Evolutionary conservation across 768 basidiomycete species (phyloP).

Genomic region (Jaapia argillacea): DNA sequence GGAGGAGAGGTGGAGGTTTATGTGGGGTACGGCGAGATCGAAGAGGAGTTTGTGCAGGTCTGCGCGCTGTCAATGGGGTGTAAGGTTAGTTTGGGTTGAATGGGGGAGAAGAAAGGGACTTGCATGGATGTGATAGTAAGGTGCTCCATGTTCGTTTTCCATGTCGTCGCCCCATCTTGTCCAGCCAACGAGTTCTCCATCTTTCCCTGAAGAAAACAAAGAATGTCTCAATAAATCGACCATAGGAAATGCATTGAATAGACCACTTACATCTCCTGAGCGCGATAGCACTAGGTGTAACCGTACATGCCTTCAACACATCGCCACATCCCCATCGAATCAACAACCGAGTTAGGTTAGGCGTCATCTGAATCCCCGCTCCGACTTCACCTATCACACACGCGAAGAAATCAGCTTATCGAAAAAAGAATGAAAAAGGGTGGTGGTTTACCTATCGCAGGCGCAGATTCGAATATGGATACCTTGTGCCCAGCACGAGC

Average conservation of each 20-base stretch:
- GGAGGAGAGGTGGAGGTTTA: not conserved
- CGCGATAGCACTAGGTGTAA: conserved; percentile 13
- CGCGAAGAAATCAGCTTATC: no score
- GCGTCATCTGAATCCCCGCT: not conserved
- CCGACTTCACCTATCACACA: not conserved
- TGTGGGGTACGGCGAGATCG: not conserved
- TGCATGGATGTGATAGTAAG: conserved; percentile 24
- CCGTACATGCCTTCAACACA: conserved; percentile 9
- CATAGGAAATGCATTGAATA: not conserved
- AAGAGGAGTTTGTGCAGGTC: not conserved
- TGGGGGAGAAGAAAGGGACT: no score
- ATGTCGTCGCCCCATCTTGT: conserved; percentile 25
- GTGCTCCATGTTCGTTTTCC: conserved; percentile 22
- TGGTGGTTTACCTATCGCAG: no score
- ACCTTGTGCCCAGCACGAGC: no score
- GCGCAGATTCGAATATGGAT: no score
- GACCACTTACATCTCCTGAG: conserved; percentile 7
- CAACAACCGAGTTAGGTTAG: conserved; percentile 8
- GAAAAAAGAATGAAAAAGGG: no score
- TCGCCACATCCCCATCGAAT: conserved; percentile 13
- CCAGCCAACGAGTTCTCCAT: conserved; percentile 25
- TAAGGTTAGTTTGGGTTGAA: no score
- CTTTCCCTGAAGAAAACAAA: conserved; percentile 14
- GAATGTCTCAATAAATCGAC: not conserved
- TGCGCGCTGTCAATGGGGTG: not conserved